Evolutionary conservation across 2,329 filamentous ascomycete genomes (phyloP).

Genomic region (Cladosporium sp.): DNA sequence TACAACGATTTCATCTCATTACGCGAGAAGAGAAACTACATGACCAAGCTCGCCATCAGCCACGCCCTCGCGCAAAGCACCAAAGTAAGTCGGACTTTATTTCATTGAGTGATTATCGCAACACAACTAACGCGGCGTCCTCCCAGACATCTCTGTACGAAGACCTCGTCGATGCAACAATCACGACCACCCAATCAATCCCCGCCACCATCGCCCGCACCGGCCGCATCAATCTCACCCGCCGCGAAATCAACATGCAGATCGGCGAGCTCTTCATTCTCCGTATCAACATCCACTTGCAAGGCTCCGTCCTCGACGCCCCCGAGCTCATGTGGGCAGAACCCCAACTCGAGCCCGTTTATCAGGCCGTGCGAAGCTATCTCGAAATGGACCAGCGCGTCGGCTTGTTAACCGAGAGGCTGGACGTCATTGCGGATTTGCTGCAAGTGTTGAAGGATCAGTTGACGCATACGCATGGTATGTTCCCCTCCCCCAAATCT

Average conservation of each 20-base stretch:
- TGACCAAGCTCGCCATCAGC: constrained; percentile 95
- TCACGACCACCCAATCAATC: constrained; percentile 88
- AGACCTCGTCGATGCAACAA: constrained; percentile 88
- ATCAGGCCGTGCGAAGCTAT: constrained; percentile 91
- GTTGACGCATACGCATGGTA: constrained; percentile 85
- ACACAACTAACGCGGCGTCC: constrained; percentile 1
- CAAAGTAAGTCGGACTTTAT: constrained; percentile 54
- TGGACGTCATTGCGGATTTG: constrained; percentile 91
- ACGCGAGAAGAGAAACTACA: constrained; percentile 91
- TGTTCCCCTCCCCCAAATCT: constrained; percentile 43
- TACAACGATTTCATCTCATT: constrained; percentile 99
- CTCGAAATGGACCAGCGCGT: constrained; percentile 98
- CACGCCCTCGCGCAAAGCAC: constrained; percentile 94
- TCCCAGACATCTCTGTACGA: constrained; percentile 85
- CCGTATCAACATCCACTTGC: constrained; percentile 95
- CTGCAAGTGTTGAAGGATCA: constrained; percentile 93
- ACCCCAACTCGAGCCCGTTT: constrained; percentile 92
- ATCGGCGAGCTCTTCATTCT: constrained; percentile 98
- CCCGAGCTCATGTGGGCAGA: constrained; percentile 98
- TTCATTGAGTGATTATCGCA: no score
- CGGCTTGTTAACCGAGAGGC: constrained; percentile 76
- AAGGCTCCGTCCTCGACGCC: constrained; percentile 92
- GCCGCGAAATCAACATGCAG: constrained; percentile 97
- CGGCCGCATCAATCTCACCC: constrained; percentile 82
- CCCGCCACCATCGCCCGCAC: constrained; percentile 89